phyloP scores from a whole-genome alignment of 345 rosid genomes.

The Eucalyptus cloeziana region DNA sequence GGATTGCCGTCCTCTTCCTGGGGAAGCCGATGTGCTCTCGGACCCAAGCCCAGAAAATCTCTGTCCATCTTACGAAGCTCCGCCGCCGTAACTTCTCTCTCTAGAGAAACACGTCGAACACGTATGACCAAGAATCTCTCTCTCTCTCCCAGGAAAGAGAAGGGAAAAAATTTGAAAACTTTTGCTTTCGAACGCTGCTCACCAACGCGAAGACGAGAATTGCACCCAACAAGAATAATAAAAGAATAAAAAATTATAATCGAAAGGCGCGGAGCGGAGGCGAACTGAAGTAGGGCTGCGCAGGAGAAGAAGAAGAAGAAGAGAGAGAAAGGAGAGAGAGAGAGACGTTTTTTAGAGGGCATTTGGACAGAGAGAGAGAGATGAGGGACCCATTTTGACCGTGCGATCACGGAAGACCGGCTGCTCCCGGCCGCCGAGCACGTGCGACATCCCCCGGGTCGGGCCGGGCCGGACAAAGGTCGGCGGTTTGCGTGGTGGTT shows the following conservation, averaged over 20 bases:
- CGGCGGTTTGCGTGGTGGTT: background rate
- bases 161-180: background rate
- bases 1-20: background rate
- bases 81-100: background rate
- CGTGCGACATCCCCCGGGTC: background rate
- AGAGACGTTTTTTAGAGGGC: background rate
- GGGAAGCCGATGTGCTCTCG: background rate
- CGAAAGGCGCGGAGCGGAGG: background rate
- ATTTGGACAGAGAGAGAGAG: background rate
- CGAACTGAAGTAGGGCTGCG: background rate
- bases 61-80: background rate
- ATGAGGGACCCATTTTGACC: background rate
- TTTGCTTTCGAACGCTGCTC: background rate
- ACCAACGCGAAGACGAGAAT: background rate
- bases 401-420: background rate
- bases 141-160: background rate
- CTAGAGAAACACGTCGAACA: background rate
- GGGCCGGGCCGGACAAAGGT: background rate
- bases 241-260: background rate
- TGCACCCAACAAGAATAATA: background rate
- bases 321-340: background rate
- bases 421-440: background rate
- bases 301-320: background rate
- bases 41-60: background rate
- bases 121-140: background rate